Base-by-base conservation (phyloP, 2,329 filamentous ascomycete species). In the Aspergillus sp. region DNA sequence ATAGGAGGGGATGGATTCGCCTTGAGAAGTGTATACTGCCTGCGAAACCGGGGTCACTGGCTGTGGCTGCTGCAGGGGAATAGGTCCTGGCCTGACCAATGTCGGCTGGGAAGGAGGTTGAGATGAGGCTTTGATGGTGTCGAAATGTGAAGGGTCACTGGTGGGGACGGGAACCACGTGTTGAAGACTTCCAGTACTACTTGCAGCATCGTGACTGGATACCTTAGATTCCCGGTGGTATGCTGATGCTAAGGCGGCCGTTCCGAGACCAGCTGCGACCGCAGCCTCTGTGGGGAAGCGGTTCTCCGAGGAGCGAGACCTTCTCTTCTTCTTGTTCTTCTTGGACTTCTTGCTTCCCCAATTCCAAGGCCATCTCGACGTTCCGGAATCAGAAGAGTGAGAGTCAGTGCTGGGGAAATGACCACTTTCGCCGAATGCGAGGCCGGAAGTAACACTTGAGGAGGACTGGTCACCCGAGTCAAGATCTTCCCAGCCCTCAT, bases 41-140 rank as follows among this genome's bases (percentile, higher is more conserved):
- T 85, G 84, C 39, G 88, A 88, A 2, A 96, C 86, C 0, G 90
- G 91, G 2, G 84, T 82, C 60, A 91, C 84, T 2, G 93, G 93
- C 67, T 92, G 89, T 2, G 93, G 93, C 68, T 96, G 91, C 72
- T 95, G 90, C n/a, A 97, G 81, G 10, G 88, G 87, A 32, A 92
- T 83, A 0, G 86, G 81, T 5, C 80, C 85, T 5, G 88, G 84
- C 44, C 85, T 82, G 42, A 77, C 68, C 8, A 74, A 58, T 19
- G 72, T 66, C 25, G 74, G 70, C 55, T 75, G 66, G 5, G 50
- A 55, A 27, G 58, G 62, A 17, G 69, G 66, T 3, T 66, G 67
- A 3, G 73, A 66, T 30, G 71, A 68, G 44, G 70, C 60, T 3
- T 67, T 67, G 25, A 75, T 78, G 52, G 82, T 84, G 64, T 91